phyloP scores from a whole-genome alignment of 495 filamentous ascomycete genomes.

The Schizothecium vesticola region DNA sequence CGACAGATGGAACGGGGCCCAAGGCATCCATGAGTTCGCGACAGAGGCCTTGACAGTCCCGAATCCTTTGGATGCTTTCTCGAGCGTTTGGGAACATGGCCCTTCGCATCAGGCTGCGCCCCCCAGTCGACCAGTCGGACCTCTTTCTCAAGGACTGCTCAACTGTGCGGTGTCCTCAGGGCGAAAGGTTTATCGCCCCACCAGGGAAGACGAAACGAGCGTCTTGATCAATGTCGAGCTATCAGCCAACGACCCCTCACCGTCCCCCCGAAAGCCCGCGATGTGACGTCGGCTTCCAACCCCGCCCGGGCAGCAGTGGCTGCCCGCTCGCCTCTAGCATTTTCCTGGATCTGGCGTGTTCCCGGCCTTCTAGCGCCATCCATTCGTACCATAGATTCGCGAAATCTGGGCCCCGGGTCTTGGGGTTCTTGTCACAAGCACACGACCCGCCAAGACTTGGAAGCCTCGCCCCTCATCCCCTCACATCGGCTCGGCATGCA shows the following conservation, averaged over 20 bases:
- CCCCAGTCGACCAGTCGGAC: neutral
- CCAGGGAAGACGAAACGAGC: neutral
- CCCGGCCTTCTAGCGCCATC: neutral
- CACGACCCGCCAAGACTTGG: neutral
- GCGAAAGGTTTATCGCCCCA: neutral
- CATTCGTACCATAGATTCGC: conserved; percentile 10
- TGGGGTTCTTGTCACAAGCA: neutral
- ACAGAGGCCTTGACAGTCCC: neutral
- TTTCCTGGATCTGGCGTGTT: neutral
- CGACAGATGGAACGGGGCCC: neutral
- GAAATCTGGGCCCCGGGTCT: conserved; percentile 17
- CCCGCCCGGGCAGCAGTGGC: neutral
- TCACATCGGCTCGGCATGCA: neutral
- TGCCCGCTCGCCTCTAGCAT: neutral
- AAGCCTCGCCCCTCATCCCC: neutral
- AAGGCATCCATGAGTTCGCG: neutral
- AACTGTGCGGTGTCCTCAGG: neutral
- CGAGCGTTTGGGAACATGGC: neutral
- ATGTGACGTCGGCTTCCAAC: neutral
- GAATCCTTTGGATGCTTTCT: neutral
- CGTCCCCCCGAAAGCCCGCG: neutral
- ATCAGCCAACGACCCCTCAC: neutral
- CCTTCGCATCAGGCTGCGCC: too few species aligned
- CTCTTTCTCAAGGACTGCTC: neutral
- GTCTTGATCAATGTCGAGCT: neutral